Base-by-base conservation (phyloP, 208 protist genomes). In the Blastocrithidia nonstop region DNA sequence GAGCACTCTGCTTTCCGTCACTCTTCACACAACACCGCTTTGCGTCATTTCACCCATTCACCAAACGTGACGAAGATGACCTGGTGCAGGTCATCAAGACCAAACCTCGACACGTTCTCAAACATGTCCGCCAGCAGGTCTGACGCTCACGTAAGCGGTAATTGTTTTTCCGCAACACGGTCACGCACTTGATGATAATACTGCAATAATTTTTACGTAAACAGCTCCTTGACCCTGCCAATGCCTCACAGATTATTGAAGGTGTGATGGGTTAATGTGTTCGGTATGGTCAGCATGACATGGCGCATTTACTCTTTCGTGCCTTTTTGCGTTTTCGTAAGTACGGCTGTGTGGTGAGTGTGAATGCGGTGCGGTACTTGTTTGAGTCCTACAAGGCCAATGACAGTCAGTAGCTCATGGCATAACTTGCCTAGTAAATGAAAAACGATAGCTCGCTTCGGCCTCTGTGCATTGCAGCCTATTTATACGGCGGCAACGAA, bases 171-270 rank as follows among this genome's bases (percentile, higher is more conserved):
- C 68, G 83, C 16, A 88, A 86, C 54, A 88, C 77, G 3, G 83
- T 92, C 8, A 92, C 83, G 4, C 79, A 88, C 21, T 54, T 92
- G 21, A 92, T 92, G 83, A 86, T 92, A 49, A 65, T 88, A 9
- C 33, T 92, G n/a, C 83, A 92, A 45, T 78, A 92, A 49, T 79
- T 82, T 20, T 66, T 92, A n/a, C 66, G 83, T 8, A 92, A 87
- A 46, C 65, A 87, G 56, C 46, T 86, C 21, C 74, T 92, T 24
- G 83, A 92, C 44, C 83, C 83, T 11, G 49, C 63, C 4, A 59
- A 69, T 29, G 83, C 83, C 3, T 86, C 78, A 6, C 51, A 70
- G 19, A 92, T 92, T 43, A 88, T 92, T 76, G 83, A 92, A 51
- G 83, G 83, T 19, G 58, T 88, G 4, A 49, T 92, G 20, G 75